A percentile compares a stretch with the other conserved stretches of the same genome.
phyloP scores from a whole-genome alignment of 176 grass and related monocot species.

The Leersia perrieri region DNA sequence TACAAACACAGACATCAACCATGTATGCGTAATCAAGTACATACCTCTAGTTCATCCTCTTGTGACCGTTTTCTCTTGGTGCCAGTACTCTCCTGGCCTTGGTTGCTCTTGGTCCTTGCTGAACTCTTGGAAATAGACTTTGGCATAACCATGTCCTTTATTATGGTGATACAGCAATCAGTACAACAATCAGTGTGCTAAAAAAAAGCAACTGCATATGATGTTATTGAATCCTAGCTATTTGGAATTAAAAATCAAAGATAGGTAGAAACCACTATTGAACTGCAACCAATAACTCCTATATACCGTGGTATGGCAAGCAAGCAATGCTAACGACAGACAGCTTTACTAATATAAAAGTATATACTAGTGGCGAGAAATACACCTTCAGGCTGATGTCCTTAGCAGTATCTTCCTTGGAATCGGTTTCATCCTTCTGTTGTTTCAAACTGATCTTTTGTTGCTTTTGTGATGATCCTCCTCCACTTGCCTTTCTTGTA shows the following conservation, averaged over 20 bases:
- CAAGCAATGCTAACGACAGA: background rate
- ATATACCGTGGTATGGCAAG: background rate
- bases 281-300: background rate
- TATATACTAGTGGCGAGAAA: slow-evolving; percentile 2
- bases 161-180: slow-evolving; percentile 22
- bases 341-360: slow-evolving; percentile 17
- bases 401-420: slow-evolving; percentile 28
- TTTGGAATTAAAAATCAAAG: background rate
- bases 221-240: slow-evolving; percentile 3
- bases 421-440: slow-evolving; percentile 32
- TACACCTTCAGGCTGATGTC: slow-evolving; percentile 54
- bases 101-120: slow-evolving; percentile 45
- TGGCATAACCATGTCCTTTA: slow-evolving; percentile 60
- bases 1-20: background rate
- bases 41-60: slow-evolving; percentile 54
- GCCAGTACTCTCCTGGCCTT: slow-evolving; percentile 37
- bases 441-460: slow-evolving; percentile 40
- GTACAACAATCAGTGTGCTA: slow-evolving; percentile 10
- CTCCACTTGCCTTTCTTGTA: slow-evolving; percentile 44
- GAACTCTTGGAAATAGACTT: slow-evolving; percentile 44
- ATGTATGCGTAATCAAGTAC: background rate
- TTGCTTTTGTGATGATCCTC: slow-evolving; percentile 51
- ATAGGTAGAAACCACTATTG: background rate
- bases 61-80: slow-evolving; percentile 62
- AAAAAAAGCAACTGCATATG: background rate